Percentiles rank a stretch among this genome's conserved stretches.
These are phyloP conservation scores for Ophiostoma piceae DNA, from an alignment of 2,329 filamentous ascomycete genomes.

Conservation along the genomic window DNA sequence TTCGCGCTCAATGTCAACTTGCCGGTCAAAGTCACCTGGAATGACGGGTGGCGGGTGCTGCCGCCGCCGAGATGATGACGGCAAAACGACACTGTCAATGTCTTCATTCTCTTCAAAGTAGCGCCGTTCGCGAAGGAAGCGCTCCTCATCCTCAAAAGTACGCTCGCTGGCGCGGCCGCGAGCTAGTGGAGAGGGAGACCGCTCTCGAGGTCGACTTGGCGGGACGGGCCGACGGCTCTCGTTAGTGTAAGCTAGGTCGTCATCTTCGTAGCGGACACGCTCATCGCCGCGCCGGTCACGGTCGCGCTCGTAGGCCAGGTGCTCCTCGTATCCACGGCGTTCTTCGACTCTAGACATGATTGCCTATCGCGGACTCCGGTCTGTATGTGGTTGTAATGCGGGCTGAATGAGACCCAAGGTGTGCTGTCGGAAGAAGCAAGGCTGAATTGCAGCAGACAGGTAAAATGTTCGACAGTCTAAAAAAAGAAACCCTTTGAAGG, in stretches of 20 bases:
- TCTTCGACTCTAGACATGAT: slow-evolving; percentile 25
- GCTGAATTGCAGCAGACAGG: not conserved
- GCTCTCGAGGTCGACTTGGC: slow-evolving; percentile 38
- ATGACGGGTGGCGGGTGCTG: slow-evolving; percentile 27
- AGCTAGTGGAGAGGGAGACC: slow-evolving; percentile 11
- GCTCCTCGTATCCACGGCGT: slow-evolving; percentile 43
- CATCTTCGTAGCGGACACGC: slow-evolving; percentile 45
- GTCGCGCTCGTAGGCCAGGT: slow-evolving; percentile 43
- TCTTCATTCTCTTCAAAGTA: slow-evolving; percentile 50
- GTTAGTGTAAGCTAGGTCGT: slow-evolving; percentile 36
- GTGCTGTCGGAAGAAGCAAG: not conserved
- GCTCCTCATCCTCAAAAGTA: slow-evolving; percentile 45
- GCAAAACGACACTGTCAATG: slow-evolving; percentile 18
- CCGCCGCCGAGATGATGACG: slow-evolving; percentile 32
- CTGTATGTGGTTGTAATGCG: not conserved
- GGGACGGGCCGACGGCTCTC: slow-evolving; percentile 26
- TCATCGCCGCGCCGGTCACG: slow-evolving; percentile 50
- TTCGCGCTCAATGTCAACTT: slow-evolving; percentile 28
- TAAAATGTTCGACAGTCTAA: not conserved
- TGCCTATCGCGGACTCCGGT: not conserved
- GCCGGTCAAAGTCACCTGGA: slow-evolving; percentile 45
- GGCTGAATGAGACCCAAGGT: not conserved
- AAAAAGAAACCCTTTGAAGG: not conserved
- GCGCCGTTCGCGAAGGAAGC: slow-evolving; percentile 43
- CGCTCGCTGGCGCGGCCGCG: slow-evolving; percentile 38